These are phyloP conservation scores for Ophiostoma angusticollis DNA, from an alignment of 2,329 filamentous ascomycete species.

Conservation along the genomic window DNA sequence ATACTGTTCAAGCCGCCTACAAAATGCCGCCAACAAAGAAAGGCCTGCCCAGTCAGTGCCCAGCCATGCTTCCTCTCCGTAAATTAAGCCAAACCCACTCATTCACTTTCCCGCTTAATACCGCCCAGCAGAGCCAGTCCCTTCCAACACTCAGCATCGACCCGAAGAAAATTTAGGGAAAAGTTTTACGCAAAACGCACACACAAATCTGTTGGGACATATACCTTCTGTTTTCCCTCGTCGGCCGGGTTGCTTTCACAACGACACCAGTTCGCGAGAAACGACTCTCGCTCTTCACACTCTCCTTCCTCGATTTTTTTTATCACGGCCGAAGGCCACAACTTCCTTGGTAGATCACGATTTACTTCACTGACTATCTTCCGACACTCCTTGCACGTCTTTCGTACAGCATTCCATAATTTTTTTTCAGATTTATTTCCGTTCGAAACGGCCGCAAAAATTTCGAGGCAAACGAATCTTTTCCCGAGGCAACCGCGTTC, in stretches of 20 bases:
- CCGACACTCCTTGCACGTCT: not conserved
- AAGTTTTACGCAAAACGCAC: conserved; percentile 18
- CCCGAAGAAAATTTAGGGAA: conserved; percentile 16
- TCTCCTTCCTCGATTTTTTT: not conserved
- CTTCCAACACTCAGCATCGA: conserved; percentile 9
- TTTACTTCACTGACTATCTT: not conserved
- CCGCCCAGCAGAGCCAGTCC: not conserved
- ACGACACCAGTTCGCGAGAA: too few relatives aligned
- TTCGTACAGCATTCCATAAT: not conserved
- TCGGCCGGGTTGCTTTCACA: conserved; percentile 3
- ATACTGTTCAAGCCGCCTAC: too few relatives aligned
- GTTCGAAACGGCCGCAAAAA: conserved; percentile 8
- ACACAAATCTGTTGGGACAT: conserved; percentile 11
- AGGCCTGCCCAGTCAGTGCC: too few relatives aligned
- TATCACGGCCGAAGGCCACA: too few relatives aligned
- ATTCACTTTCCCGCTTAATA: conserved; percentile 2
- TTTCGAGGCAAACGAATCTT: conserved; percentile 1
- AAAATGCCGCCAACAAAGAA: too few relatives aligned
- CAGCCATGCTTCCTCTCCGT: conserved; percentile 8
- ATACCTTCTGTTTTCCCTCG: conserved; percentile 7
- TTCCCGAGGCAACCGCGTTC: conserved; percentile 2
- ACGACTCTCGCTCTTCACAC: not conserved
- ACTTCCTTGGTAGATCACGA: too few relatives aligned
- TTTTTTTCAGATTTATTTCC: conserved; percentile 1
- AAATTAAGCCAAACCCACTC: conserved; percentile 8